Evolutionary conservation across 2,329 filamentous ascomycete species (phyloP).

Genomic region (Nectriaceae sp.): DNA sequence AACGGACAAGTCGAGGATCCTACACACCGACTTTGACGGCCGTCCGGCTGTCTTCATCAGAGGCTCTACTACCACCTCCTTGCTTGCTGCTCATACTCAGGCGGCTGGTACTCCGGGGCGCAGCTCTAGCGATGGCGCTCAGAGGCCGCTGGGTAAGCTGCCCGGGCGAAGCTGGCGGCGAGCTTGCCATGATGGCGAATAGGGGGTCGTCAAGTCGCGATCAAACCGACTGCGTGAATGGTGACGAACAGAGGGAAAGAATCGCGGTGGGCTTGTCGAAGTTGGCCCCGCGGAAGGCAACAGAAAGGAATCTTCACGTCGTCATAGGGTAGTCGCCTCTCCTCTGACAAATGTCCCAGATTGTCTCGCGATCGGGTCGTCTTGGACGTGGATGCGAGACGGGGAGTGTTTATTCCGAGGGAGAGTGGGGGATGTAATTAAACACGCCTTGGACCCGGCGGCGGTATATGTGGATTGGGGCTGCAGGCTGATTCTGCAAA

Average conservation of each 20-base stretch:
- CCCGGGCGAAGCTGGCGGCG: constrained; percentile 69
- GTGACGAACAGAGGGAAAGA: constrained; percentile 4
- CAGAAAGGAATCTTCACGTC: constrained; percentile 17
- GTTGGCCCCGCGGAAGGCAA: constrained; percentile 21
- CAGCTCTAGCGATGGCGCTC: constrained; percentile 77
- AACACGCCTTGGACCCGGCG: constrained; percentile 26
- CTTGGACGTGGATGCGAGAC: constrained; percentile 10
- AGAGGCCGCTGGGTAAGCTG: constrained; percentile 66
- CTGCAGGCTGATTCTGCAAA: too few species aligned
- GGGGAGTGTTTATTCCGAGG: constrained; percentile 27
- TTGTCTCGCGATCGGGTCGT: constrained; percentile 22
- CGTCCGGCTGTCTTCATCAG: constrained; percentile 87
- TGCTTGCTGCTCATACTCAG: constrained; percentile 83
- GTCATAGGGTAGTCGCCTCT: constrained; percentile 24
- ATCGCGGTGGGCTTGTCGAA: constrained; percentile 17
- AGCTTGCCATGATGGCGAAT: constrained; percentile 59
- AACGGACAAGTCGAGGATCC: constrained; percentile 2
- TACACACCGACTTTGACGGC: constrained; percentile 94
- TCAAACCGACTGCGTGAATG: constrained; percentile 11
- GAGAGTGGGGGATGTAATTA: constrained; percentile 30
- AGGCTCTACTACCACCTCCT: constrained; percentile 75
- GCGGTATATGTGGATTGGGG: constrained; percentile 5
- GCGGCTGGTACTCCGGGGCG: constrained; percentile 76
- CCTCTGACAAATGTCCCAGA: constrained; percentile 20
- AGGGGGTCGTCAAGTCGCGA: constrained; percentile 13